Base-by-base conservation (phyloP, 2,329 filamentous ascomycete species). In the Fulvia fulva region DNA sequence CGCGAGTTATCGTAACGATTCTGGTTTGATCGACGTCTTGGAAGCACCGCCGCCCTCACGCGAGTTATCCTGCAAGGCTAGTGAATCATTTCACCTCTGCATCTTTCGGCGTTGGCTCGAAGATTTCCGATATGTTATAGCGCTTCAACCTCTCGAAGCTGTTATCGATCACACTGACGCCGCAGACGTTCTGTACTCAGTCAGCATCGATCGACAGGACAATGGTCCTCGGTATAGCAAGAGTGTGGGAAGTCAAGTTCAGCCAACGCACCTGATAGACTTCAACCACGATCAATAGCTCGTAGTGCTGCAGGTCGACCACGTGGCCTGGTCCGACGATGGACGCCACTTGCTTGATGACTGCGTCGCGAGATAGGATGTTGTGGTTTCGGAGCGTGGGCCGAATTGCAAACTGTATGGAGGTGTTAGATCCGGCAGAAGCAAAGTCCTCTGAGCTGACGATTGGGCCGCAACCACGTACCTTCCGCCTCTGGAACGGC, bases 261-360 rank as follows among this genome's bases (percentile, higher is more conserved):
- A 57, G 43, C 46, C 61, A n/a, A 70, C 80, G 65, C 80, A 90
- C 89, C 82, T 91, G 86, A 73, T 88, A 93, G 57, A 94, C 82
- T 67, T 94, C 89, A 57, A 94, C 84, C 61, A 93, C 75, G 65
- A 94, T 87, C 30, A 92, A 83, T 70, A 90, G 84, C 75, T 93
- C 89, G 32, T 89, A 89, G n/a, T 80, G 82, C 50, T 80, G 83
- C n/a, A 95, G 81, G 67, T 92, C 85, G 58, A 94, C 90, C 68
- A 86, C 88, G 74, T 94, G 90, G 41, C 80, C 80, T 9, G 80
- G 76, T 51, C 85, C 84, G 60, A 91, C 83, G 28, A 86, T 75
- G 41, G 78, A 76, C 4, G 89, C 90, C 62, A 93, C 81, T 62
- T 82, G 83, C 67, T 87, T 84, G 72, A 94, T 93, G 51, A 93